phyloP scores from a whole-genome alignment of 116 monocot genomes.

The Posidonia oceanica region DNA sequence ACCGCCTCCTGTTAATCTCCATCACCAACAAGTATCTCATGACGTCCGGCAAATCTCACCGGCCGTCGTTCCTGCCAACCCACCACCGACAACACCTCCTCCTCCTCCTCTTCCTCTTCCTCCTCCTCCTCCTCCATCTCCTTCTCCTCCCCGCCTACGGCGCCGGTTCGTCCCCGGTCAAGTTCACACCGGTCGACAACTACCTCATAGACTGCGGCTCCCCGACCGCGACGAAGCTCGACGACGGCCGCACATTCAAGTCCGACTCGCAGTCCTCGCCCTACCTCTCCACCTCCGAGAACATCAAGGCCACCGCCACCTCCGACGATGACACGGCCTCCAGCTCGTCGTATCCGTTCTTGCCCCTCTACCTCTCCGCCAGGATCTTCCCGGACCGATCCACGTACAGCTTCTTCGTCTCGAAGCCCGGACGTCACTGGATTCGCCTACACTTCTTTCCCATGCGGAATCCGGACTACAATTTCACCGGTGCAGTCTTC shows the following conservation, averaged over 20 bases:
- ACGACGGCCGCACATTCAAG: slow-evolving; percentile 66
- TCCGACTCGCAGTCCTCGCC: slow-evolving; percentile 70
- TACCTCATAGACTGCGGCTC: slow-evolving; percentile 75
- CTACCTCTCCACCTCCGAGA: slow-evolving; percentile 52
- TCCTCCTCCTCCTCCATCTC: background rate
- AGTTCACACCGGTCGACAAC: slow-evolving; percentile 48
- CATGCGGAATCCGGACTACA: slow-evolving; percentile 31
- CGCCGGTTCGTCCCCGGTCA: background rate
- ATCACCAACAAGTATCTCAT: background rate
- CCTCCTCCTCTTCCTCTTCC: background rate
- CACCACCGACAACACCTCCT: background rate
- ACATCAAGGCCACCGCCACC: slow-evolving; percentile 35
- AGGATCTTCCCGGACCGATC: slow-evolving; percentile 56
- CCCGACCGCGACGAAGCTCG: slow-evolving; percentile 14
- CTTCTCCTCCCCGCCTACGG: background rate
- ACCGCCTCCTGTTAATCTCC: background rate
- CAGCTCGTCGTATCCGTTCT: slow-evolving; percentile 1
- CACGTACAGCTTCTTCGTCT: slow-evolving; percentile 66
- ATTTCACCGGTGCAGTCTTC: slow-evolving; percentile 61
- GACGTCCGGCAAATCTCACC: slow-evolving; percentile 1
- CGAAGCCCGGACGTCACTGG: slow-evolving; percentile 53
- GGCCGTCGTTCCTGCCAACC: background rate
- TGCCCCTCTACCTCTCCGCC: slow-evolving; percentile 44
- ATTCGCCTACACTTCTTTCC: slow-evolving; percentile 61
- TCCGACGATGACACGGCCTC: background rate